phyloP scores from a whole-genome alignment of 352 stramenopile species.

The Pythium diclinum region DNA sequence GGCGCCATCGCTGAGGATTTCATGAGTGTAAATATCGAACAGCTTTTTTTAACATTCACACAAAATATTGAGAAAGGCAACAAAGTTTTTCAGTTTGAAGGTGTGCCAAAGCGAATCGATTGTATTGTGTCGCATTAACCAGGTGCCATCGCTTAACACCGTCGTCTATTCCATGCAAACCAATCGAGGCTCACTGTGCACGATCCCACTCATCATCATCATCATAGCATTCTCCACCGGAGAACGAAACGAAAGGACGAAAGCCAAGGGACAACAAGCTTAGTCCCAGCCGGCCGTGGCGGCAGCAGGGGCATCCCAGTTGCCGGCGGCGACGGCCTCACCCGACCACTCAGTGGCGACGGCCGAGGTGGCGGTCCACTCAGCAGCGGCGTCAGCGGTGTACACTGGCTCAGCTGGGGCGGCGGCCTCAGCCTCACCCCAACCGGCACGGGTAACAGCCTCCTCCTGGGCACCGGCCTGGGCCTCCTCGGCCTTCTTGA shows the following conservation, averaged over 20 bases:
- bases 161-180: slow-evolving; percentile 91
- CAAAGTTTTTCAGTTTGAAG: not conserved
- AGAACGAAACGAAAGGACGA: slow-evolving; percentile 27
- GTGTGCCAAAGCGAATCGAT: slow-evolving; percentile 21
- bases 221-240: slow-evolving; percentile 21
- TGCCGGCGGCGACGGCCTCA: slow-evolving; percentile 50
- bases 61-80: no score
- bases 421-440: slow-evolving; percentile 54
- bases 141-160: slow-evolving; percentile 91
- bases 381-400: slow-evolving; percentile 42
- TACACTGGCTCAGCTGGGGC: slow-evolving; percentile 57
- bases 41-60: no score
- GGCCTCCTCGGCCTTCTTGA: slow-evolving; percentile 99
- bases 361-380: slow-evolving; percentile 57
- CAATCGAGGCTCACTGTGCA: slow-evolving; percentile 10
- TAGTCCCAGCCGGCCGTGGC: slow-evolving; percentile 79
- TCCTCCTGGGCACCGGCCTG: slow-evolving; percentile 86
- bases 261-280: slow-evolving; percentile 31
- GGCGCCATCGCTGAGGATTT: not conserved
- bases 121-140: slow-evolving; percentile 84
- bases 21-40: not conserved
- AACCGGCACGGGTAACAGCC: slow-evolving; percentile 60
- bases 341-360: slow-evolving; percentile 74
- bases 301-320: slow-evolving; percentile 54
- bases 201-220: slow-evolving; percentile 18